Conservation (phyloP, 1,284 basidiomycete genomes). For the Leccinum pallidistipes region DNA sequence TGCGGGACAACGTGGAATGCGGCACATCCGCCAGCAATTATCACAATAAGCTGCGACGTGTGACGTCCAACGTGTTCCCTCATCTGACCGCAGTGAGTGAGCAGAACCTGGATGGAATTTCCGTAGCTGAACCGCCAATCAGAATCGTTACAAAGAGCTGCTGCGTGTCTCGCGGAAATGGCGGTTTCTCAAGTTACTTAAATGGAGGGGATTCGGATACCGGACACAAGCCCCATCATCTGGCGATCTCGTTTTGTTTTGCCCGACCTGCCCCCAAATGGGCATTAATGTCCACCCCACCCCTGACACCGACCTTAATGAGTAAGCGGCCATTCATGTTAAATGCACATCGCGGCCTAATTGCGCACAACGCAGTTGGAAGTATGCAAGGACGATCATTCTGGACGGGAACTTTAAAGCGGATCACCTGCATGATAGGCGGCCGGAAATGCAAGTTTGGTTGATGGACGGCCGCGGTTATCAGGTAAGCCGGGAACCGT, state of each 20-base stretch:
- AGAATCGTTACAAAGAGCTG: background rate
- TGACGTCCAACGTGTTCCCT: background rate
- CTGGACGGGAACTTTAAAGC: slow-evolving; percentile 21
- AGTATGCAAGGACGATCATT: background rate
- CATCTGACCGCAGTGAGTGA: background rate
- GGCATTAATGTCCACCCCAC: background rate
- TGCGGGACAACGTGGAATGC: background rate
- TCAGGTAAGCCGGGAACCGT: background rate
- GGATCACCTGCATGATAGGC: background rate
- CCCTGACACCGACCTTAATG: no score
- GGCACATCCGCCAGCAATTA: background rate
- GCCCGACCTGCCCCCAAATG: background rate
- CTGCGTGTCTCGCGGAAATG: background rate
- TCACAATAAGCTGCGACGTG: background rate
- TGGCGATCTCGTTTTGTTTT: background rate
- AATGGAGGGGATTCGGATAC: background rate
- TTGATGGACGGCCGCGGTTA: slow-evolving; percentile 12
- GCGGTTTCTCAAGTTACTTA: background rate
- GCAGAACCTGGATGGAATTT: no score
- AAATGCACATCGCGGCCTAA: no score
- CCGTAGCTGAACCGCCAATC: no score
- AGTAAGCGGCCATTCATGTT: no score
- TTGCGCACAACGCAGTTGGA: background rate
- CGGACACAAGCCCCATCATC: background rate
- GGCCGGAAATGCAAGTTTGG: background rate